phyloP scores from a whole-genome alignment of 371 early-diverging fungal species.

The Haplosporangium sp. region DNA sequence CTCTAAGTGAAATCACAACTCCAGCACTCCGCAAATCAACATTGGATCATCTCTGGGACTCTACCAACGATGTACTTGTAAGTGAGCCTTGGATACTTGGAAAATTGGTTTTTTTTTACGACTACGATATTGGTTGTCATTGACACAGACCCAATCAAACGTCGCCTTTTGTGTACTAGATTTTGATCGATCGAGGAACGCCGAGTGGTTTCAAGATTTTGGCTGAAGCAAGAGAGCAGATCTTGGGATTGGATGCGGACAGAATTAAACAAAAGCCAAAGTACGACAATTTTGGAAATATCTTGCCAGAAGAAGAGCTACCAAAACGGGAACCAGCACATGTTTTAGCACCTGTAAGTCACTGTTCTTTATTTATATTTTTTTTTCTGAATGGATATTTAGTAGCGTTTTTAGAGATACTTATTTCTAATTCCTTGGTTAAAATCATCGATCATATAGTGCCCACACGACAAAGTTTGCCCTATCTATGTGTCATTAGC shows the following conservation, averaged over 20 bases:
- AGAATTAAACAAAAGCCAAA: slow-evolving; percentile 22
- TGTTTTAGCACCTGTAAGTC: slow-evolving; percentile 78
- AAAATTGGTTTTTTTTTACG: too few relatives aligned
- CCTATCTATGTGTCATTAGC: slow-evolving; percentile 69
- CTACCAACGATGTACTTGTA: slow-evolving; percentile 83
- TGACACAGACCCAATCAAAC: too few relatives aligned
- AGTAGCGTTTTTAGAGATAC: background rate
- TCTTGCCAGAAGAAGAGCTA: slow-evolving; percentile 26
- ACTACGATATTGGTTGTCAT: too few relatives aligned
- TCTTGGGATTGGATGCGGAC: slow-evolving; percentile 63
- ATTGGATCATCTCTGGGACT: slow-evolving; percentile 81
- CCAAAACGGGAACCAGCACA: slow-evolving; percentile 53
- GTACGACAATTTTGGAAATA: slow-evolving; percentile 36
- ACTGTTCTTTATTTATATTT: background rate
- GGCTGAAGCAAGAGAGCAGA: slow-evolving; percentile 77
- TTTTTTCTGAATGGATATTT: background rate
- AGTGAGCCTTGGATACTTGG: background rate
- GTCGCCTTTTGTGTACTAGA: slow-evolving; percentile 43
- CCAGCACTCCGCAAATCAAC: slow-evolving; percentile 73
- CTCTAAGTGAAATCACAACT: slow-evolving; percentile 79
- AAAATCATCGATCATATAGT: slow-evolving; percentile 57
- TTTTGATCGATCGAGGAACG: slow-evolving; percentile 89
- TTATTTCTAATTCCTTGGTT: background rate
- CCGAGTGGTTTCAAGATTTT: slow-evolving; percentile 81
- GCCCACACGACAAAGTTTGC: slow-evolving; percentile 81